Base-by-base conservation (phyloP, 495 filamentous ascomycete genomes). In the Podospora didyma region DNA sequence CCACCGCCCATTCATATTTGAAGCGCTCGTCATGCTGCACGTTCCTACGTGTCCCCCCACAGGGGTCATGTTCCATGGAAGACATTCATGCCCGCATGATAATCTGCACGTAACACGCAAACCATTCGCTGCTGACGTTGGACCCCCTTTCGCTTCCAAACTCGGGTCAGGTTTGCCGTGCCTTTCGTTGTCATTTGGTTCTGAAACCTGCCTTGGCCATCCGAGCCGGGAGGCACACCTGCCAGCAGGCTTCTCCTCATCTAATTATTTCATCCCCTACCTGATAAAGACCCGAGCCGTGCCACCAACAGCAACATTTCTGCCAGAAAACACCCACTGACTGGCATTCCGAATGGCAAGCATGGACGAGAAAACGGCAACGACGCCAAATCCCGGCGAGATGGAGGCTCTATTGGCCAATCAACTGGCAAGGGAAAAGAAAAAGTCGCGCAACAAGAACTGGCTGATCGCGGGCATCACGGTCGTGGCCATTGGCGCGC, bases 401-500 rank as follows among this genome's bases (percentile, higher is more conserved):
- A 22, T 14, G 11, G 45, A 47, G 45, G 14, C 20, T 5, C 17
- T 5, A 19, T 31, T 51, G n/a, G 49, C 12, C 0, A 12, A 21
- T 5, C 14, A 51, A 28, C 49, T 51, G 14, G 28, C 49, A 2
- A 14, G 14, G 31, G 35, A 51, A 24, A 39, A 22, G 31, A 37
- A 51, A 22, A 51, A 1, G 12, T 39, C 49, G 10, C 9, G 34
- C 6, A 11, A 21, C 9, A 37, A 41, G 21, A 51, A 41, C 49
- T 51, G 28, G 49, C 31, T 51, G 2, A 51, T 51, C 34, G 19
- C 34, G n/a, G 49, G 49, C 49, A 41, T 41, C n/a, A 39, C 34
- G 6, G 20, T 31, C n/a, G 34, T 17, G 4, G 49, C 35, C 7
- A 9, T 41, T 23, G 49, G 17, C n/a, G 28, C 17, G 19, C 35